A percentile compares a stretch with the other conserved stretches of the same genome.
These are phyloP conservation scores for Knufia petricola DNA, from an alignment of 2,329 filamentous ascomycete species.

Conservation along the genomic window DNA sequence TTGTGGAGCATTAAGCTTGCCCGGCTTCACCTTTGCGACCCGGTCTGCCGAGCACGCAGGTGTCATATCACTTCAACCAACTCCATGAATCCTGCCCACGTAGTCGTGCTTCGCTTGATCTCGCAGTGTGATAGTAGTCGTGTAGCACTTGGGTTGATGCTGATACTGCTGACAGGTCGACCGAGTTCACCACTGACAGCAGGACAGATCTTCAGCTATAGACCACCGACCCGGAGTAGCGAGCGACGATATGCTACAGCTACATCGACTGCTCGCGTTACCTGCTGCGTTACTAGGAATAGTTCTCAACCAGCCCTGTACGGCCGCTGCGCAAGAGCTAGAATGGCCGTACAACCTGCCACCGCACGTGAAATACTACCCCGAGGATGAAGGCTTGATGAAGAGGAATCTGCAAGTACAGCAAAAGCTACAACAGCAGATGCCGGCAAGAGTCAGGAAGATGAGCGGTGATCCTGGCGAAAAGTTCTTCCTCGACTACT, in stretches of 20 bases:
- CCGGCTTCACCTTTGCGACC: too few species aligned
- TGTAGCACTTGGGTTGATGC: too few species aligned
- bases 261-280: not conserved
- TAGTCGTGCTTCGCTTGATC: too few species aligned
- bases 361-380: slow-evolving; percentile 21
- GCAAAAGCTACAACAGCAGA: slow-evolving; percentile 23
- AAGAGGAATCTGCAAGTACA: slow-evolving; percentile 26
- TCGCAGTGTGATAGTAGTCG: too few species aligned
- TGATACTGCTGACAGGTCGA: too few species aligned
- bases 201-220: not conserved
- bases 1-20: too few species aligned
- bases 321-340: slow-evolving; percentile 9
- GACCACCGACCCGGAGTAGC: not conserved
- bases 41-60: too few species aligned
- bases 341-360: slow-evolving; percentile 22
- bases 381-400: slow-evolving; percentile 21
- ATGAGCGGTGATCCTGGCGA: slow-evolving; percentile 39
- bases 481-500: slow-evolving; percentile 40
- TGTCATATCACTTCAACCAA: too few species aligned
- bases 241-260: not conserved
- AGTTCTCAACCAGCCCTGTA: slow-evolving; percentile 4
- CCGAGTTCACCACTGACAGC: not conserved
- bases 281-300: slow-evolving; percentile 12
- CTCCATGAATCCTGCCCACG: too few species aligned
- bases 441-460: slow-evolving; percentile 30